These are phyloP conservation scores for Chlorella sorokiniana DNA, from an alignment of 139 green algal genomes.

Conservation along the genomic window DNA sequence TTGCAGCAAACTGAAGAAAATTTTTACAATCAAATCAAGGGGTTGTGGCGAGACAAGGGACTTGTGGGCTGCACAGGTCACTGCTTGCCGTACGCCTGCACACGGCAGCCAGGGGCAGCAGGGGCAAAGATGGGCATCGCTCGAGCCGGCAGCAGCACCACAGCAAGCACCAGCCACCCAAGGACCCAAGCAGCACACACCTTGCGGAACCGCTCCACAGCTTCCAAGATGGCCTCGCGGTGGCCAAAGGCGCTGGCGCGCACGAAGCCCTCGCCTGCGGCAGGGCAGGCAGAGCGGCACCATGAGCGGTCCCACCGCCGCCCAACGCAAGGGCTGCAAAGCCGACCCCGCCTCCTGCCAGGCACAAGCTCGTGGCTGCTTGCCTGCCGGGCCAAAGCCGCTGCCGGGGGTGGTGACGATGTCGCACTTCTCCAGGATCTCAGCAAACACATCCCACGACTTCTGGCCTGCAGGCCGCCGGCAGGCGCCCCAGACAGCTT, in stretches of 20 bases:
- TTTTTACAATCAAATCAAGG: neutral
- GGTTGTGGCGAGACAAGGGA: neutral
- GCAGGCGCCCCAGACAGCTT: no score
- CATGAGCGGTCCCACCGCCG: no score
- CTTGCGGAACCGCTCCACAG: slow-evolving; percentile 52
- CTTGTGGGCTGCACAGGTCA: neutral
- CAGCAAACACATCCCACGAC: slow-evolving; percentile 97
- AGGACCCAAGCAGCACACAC: no score
- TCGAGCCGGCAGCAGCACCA: no score
- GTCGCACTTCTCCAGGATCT: slow-evolving; percentile 94
- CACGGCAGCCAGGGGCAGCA: no score
- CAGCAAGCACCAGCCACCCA: no score
- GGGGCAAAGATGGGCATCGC: no score
- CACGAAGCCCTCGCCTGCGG: slow-evolving; percentile 94
- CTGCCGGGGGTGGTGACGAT: slow-evolving; percentile 98
- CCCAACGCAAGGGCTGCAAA: no score
- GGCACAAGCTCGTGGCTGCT: no score
- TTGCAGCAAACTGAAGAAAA: no score
- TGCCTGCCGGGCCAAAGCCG: slow-evolving; percentile 90
- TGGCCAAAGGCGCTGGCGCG: slow-evolving; percentile 93
- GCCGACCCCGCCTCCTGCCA: no score
- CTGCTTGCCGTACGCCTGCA: neutral
- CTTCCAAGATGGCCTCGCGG: slow-evolving; percentile 83
- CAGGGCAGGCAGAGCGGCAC: neutral
- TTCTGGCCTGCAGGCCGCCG: slow-evolving; percentile 40